Conservation (phyloP, 2,329 filamentous ascomycete species). For the Teratosphaeria zuluensis region DNA sequence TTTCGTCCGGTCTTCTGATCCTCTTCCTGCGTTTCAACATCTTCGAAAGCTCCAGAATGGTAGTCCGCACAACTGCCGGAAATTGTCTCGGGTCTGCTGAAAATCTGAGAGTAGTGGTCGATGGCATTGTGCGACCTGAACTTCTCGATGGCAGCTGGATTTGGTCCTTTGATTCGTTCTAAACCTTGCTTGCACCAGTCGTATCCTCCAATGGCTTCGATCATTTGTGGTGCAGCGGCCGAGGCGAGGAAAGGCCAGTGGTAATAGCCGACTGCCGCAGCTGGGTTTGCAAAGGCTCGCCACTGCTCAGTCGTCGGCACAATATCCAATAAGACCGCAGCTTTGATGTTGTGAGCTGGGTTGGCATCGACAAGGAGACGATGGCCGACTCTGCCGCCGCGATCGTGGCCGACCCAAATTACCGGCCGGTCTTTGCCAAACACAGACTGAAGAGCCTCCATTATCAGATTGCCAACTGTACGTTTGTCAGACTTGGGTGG, state of each 20-base stretch:
- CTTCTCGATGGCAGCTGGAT: slow-evolving; percentile 21
- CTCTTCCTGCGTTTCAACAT: slow-evolving; percentile 33
- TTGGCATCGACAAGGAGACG: slow-evolving; percentile 37
- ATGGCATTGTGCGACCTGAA: slow-evolving; percentile 29
- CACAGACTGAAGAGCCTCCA: slow-evolving; percentile 29
- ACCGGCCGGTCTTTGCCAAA: slow-evolving; percentile 27
- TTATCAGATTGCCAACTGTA: slow-evolving; percentile 33
- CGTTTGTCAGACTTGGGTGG: slow-evolving; percentile 29
- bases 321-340: slow-evolving; percentile 39
- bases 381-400: slow-evolving; percentile 41
- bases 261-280: slow-evolving; percentile 31
- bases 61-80: slow-evolving; percentile 40
- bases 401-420: slow-evolving; percentile 42
- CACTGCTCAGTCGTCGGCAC: slow-evolving; percentile 41
- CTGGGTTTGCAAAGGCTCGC: slow-evolving; percentile 30
- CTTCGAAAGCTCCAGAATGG: slow-evolving; percentile 32
- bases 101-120: slow-evolving; percentile 36
- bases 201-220: slow-evolving; percentile 34
- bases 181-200: slow-evolving; percentile 30
- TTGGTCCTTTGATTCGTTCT: slow-evolving; percentile 17
- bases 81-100: slow-evolving; percentile 34
- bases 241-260: slow-evolving; percentile 46
- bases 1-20: slow-evolving; percentile 39
- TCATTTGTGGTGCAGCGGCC: slow-evolving; percentile 34
- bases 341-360: slow-evolving; percentile 27